Conservation (phyloP, 257 asterid genomes). For the Solanum paucissectum region DNA sequence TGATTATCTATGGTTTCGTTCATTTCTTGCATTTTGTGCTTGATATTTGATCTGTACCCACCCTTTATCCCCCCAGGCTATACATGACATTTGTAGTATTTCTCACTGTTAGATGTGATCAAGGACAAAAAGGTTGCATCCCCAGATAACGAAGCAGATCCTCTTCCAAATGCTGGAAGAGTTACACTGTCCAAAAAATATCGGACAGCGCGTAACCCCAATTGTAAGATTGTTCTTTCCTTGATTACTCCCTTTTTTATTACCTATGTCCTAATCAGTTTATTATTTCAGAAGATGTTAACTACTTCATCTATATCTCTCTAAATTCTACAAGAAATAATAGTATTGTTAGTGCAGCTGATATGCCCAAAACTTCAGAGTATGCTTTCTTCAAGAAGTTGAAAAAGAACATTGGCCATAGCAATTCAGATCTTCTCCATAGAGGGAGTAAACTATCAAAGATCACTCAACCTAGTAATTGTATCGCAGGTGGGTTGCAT, state of each 20-base stretch:
- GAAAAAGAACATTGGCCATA: slow-evolving; percentile 31
- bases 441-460: slow-evolving; percentile 14
- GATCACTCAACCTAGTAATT: slow-evolving; percentile 9
- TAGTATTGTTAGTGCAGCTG: slow-evolving; percentile 31
- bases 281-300: background rate
- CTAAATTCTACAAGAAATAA: background rate
- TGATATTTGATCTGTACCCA: background rate
- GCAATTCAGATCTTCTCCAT: slow-evolving; percentile 11
- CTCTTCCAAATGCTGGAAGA: slow-evolving; percentile 12
- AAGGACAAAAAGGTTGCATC: slow-evolving; percentile 48
- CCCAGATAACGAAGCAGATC: slow-evolving; percentile 18
- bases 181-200: slow-evolving; percentile 9
- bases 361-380: slow-evolving; percentile 68
- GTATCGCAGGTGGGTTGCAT: slow-evolving; percentile 24
- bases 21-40: background rate
- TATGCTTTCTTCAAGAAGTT: slow-evolving; percentile 64
- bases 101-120: slow-evolving; percentile 20
- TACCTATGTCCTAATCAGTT: background rate
- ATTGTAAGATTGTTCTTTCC: slow-evolving; percentile 21
- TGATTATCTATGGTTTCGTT: background rate
- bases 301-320: background rate
- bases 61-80: background rate
- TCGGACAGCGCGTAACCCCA: slow-evolving; percentile 19
- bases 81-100: background rate
- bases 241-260: background rate